phyloP scores from a whole-genome alignment of 139 green algal genomes.

The Chara braunii region DNA sequence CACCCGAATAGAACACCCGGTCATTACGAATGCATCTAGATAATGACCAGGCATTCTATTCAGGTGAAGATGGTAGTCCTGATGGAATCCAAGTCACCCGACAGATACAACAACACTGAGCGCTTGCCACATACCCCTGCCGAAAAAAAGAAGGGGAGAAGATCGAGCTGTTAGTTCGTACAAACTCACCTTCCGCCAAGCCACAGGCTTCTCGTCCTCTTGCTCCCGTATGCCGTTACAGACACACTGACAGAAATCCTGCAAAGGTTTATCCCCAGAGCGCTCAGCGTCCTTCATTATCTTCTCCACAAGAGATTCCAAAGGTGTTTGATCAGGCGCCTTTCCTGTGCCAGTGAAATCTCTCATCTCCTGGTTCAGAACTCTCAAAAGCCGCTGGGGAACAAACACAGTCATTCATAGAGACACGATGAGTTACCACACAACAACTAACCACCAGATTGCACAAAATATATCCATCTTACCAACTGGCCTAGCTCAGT shows the following conservation, averaged over 20 bases:
- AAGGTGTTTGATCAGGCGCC: conserved; percentile 13
- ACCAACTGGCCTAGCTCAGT: no score
- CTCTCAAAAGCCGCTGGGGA: conserved; percentile 15
- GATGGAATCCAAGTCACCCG: no score
- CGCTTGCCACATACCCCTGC: no score
- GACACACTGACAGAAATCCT: neutral
- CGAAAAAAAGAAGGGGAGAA: neutral
- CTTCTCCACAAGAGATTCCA: conserved; percentile 14
- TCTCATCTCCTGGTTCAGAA: conserved; percentile 9
- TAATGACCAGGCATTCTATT: no score
- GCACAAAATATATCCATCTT: no score
- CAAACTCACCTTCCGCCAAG: conserved; percentile 3
- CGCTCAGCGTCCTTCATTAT: conserved; percentile 10
- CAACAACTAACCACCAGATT: neutral
- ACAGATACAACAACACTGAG: no score
- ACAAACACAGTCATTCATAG: no score
- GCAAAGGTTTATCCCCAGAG: neutral
- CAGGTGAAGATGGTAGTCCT: no score
- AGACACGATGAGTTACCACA: neutral
- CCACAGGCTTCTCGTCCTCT: conserved; percentile 3
- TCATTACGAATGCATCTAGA: no score
- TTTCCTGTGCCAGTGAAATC: conserved; percentile 6
- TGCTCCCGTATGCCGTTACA: neutral
- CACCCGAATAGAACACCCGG: no score
- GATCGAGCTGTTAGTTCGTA: neutral